A percentile compares a stretch with the other conserved stretches of the same genome.
These are phyloP conservation scores for Cyclanthera cordifolia DNA, from an alignment of 306 rosid genomes.

Conservation along the genomic window DNA sequence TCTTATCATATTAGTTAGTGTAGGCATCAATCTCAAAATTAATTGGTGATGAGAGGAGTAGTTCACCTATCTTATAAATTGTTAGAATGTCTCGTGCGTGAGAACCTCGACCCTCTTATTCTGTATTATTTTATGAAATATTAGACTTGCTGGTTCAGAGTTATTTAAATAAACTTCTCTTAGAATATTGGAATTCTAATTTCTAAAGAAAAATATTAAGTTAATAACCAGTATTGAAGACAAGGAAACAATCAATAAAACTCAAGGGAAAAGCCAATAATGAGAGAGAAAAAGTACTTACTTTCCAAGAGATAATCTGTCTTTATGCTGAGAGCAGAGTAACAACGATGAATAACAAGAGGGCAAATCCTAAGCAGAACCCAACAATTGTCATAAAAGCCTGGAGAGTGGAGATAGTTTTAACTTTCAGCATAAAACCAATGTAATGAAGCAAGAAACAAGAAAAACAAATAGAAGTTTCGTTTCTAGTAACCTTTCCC, in stretches of 20 bases:
- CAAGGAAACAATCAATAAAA: no score
- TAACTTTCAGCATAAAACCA: background rate
- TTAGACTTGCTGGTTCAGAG: no score
- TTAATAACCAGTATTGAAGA: background rate
- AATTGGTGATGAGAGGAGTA: no score
- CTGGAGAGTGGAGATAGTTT: conserved; percentile 37
- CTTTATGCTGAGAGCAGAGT: conserved; percentile 70
- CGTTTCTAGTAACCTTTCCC: conserved; percentile 36
- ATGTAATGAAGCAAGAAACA: conserved; percentile 6
- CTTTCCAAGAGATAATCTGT: background rate
- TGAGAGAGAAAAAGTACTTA: background rate
- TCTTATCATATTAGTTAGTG: no score
- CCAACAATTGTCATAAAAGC: conserved; percentile 64
- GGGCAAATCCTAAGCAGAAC: conserved; percentile 55
- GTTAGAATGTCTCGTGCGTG: no score
- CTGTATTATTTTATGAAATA: no score
- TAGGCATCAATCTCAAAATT: no score
- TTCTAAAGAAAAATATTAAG: background rate
- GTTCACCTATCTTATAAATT: no score
- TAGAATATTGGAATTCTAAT: background rate
- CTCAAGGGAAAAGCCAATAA: background rate
- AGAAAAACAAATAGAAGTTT: background rate
- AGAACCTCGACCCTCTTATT: no score
- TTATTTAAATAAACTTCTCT: no score
- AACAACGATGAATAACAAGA: conserved; percentile 46